Evolutionary conservation across 371 early-diverging fungal species (phyloP).

Genomic region (Batkoa obscura): DNA sequence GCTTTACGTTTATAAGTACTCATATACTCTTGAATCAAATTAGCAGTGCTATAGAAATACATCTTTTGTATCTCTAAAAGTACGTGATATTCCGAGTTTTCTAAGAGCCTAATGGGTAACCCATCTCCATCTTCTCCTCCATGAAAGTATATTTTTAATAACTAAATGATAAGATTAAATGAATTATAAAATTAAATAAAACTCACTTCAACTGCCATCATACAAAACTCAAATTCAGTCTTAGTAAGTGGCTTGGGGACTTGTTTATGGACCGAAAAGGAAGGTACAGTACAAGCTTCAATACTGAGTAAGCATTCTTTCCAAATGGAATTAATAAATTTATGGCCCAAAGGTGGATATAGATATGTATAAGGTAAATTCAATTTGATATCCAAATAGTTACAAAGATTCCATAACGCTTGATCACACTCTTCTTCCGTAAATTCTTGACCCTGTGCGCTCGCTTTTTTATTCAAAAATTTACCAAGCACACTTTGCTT

Average conservation of each 20-base stretch:
- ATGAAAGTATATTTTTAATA: conserved; percentile 66
- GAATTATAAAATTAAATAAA: not conserved
- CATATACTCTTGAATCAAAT: conserved; percentile 36
- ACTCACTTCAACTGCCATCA: not conserved
- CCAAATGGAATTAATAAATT: conserved; percentile 70
- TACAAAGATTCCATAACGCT: conserved; percentile 51
- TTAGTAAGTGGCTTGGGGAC: conserved; percentile 27
- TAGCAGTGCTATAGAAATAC: conserved; percentile 34
- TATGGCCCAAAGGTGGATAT: conserved; percentile 55
- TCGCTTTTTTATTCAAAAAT: conserved; percentile 9
- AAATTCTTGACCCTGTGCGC: conserved; percentile 10
- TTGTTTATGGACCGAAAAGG: conserved; percentile 41
- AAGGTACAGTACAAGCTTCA: conserved; percentile 60
- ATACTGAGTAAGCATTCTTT: conserved; percentile 53
- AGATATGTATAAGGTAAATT: conserved; percentile 52
- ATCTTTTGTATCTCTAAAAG: conserved; percentile 34
- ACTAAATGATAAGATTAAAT: conserved; percentile 13
- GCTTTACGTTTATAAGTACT: not conserved
- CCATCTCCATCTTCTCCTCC: conserved; percentile 76
- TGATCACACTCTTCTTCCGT: conserved; percentile 53
- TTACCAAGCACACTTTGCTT: conserved; percentile 5
- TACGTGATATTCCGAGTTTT: conserved; percentile 51
- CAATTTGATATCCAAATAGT: conserved; percentile 74
- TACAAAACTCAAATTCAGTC: not conserved
- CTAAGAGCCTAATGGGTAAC: conserved; percentile 45